Base-by-base conservation (phyloP, 202 grass and related monocot genomes). In the Elaeis oleifera region DNA sequence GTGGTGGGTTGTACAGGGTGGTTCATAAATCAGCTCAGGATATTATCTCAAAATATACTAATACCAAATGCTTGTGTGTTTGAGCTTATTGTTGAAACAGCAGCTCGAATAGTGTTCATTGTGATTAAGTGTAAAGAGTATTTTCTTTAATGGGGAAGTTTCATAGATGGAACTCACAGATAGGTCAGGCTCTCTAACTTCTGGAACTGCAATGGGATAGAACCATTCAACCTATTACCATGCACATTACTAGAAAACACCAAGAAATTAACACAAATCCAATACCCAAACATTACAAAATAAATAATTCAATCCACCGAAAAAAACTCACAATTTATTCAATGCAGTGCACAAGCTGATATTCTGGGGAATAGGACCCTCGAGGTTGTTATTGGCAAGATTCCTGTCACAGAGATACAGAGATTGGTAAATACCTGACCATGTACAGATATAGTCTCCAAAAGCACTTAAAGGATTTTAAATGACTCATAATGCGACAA, bases 291-390 rank as follows among this genome's bases (percentile, higher is more conserved):
- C 54, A 31, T 44, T 65, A 17, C 32, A 55, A 76, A 16, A 25
- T 5, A 50, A 8, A 51, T 15, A 53, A 31, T 31, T 54, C 50
- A 39, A 18, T 16, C 23, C 15, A 44, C 65, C 72, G 50, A 56
- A 20, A 7, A 23, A 63, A 72, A 80, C 88, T 92, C 77, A 99
- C 94, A 99, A 84, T 80, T 99, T 99, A 76, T 99, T 99, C 36
- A 99, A 64, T 63, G 94, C 94, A 59, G 83, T 94, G 60, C 88
- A 99, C 18, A 75, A 99, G 61, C 94, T 99, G 69, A 99, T 89
- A 67, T 84, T 90, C 61, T 78, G 54, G 26, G 94, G 94, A 89
- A 99, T 99, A 68, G 76, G 85, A 23, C 88, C 88, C 52, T 82
- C 78, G 28, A 99, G 80, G 60, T 87, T 86, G 72, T 99, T 99